Conservation (phyloP, 768 basidiomycete genomes). For the Tremella mesenterica region DNA sequence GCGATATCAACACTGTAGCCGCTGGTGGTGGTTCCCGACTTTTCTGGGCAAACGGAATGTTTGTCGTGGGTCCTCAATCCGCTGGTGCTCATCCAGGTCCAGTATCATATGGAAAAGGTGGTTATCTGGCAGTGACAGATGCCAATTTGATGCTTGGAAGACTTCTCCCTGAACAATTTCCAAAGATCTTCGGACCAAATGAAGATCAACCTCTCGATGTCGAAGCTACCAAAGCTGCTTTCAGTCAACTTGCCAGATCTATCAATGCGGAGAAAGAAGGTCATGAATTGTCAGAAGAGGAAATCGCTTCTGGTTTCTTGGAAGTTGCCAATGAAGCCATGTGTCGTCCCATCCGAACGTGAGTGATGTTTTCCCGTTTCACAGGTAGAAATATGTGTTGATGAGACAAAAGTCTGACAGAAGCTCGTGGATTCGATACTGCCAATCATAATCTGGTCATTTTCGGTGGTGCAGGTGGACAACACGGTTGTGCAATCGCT, state of each 20-base stretch:
- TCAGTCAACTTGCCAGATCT: conserved; percentile 58
- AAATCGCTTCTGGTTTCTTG: conserved; percentile 70
- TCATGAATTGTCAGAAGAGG: conserved; percentile 60
- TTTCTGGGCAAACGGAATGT: conserved; percentile 78
- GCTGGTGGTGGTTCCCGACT: conserved; percentile 89
- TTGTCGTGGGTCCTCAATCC: conserved; percentile 74
- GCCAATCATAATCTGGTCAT: conserved; percentile 52
- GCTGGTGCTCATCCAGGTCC: conserved; percentile 91
- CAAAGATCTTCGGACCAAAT: conserved; percentile 82
- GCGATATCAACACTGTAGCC: conserved; percentile 80
- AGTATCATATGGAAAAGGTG: conserved; percentile 70
- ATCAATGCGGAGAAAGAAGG: conserved; percentile 55
- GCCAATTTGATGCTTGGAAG: conserved; percentile 85
- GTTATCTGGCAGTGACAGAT: conserved; percentile 82
- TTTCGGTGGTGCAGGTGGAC: conserved; percentile 45
- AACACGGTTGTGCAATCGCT: conserved; percentile 38
- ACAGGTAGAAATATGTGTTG: conserved; percentile 1
- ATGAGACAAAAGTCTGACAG: conserved; percentile 54
- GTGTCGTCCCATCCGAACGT: conserved; percentile 81
- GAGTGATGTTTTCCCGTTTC: background rate
- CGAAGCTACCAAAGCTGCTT: conserved; percentile 59
- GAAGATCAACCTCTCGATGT: conserved; percentile 76
- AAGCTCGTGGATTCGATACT: conserved; percentile 76
- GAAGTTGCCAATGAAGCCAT: conserved; percentile 99
- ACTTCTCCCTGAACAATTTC: conserved; percentile 79